Base-by-base conservation (phyloP, 495 filamentous ascomycete genomes). In the Articulospora tetracladia region DNA sequence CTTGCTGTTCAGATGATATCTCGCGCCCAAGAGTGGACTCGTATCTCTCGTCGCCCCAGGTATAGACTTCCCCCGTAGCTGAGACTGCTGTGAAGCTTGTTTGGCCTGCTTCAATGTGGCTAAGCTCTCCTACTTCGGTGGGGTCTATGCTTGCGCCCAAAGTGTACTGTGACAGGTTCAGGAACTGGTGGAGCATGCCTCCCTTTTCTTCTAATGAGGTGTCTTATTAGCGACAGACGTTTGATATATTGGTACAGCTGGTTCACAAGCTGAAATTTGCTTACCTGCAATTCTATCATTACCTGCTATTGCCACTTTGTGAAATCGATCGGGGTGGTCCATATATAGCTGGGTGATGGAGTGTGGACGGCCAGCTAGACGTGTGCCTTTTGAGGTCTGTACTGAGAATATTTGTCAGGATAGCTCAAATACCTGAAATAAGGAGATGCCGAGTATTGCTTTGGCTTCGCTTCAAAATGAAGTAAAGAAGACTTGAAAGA, bases 1-100 rank as follows among this genome's bases (percentile, higher is more conserved):
- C 48, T 27, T 70, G 71, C 76, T 69, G 53, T 54, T 70, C 53
- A 53, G 59, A 10, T 4, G 68, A 66, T 32, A 73, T 58, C 22
- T 73, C 69, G n/a, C 80, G 68, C n/a, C 75, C 79, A 20, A 83
- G 72, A 57, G 73, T 76, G 51, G 70, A 69, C 44, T 71, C 64
- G 66, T 82, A 84, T 30, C 84, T 74, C 34, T 74, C 72, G 58
- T 87, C 84, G 17, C 84, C 84, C 79, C 84, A 87, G 3, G 78
- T 86, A 59, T 74, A 79, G 24, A 88, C 81, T 12, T 71, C 60
- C 12, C 78, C 76, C n/a, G 66, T 69, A 4, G 70, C 52, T 4
- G 75, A 74, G 51, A 87, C 73, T 50, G 79, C 74, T 17, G 70
- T 74, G 67, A 86, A 87, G 12, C 77, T 71, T 19, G 79, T 78